Evolutionary conservation across 163 green algal genomes (phyloP), one percentile per base, ranked within the genome.

Genomic region (Volvox carteri): DNA sequence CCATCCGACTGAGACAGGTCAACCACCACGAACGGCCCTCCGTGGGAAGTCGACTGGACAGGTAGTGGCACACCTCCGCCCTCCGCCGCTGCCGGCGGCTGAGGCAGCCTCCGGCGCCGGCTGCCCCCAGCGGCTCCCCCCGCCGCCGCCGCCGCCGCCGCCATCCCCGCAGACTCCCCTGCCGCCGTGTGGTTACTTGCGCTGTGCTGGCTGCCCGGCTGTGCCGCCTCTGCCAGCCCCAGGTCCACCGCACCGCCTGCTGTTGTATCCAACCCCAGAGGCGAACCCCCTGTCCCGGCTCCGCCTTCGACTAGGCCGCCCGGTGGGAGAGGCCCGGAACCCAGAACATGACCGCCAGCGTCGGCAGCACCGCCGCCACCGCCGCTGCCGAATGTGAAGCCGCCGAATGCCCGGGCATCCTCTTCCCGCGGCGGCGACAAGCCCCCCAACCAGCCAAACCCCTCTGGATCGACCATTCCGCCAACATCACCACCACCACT

Each of bases 1-100:
- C 33, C 46, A 14, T 81, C 74, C 39, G 74, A 62, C 28, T 44
- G 74, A 30, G 74, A 60, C 74, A 81, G 46, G n/a, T 81, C 74
- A 2, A 81, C 74, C 23, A 42, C 25, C 74, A 81, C 46, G 44
- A 25, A 58, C 16, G 50, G 12, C 50, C 16, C 50, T 16, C 50
- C 50, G 16, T 58, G 16, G 50, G 12, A 58, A 16, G 50, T 12
- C 16, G 50, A 25, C 50, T 16, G 50, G 12, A 16, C 70, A 42
- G 8, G 28, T 28, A 56, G 41, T 23, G 1, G 23, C 46, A 1
- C 44, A 1, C 44, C 44, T 23, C 9, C 28, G 6, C 18, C 28
- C 9, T 8, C 46, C 44, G 44, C 73, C 25, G 44, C 73, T 8
- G 8, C 21, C 72, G 18, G 35, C 39, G 30, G 18, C 70, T 6